These are phyloP conservation scores for Clarireedia sp. DNA, from an alignment of 2,329 filamentous ascomycete species.

Conservation along the genomic window DNA sequence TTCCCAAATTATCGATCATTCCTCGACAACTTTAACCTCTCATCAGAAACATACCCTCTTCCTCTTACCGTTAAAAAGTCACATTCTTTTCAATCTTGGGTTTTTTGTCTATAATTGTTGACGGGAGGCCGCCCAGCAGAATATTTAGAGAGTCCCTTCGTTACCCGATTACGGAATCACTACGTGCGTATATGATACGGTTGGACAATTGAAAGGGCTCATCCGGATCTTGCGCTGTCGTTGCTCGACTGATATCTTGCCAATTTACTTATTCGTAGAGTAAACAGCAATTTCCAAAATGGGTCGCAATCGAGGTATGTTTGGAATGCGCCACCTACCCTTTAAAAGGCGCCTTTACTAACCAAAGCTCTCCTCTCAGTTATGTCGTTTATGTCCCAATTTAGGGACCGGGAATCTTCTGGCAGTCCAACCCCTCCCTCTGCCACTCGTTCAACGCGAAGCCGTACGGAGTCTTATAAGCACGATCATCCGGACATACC, in stretches of 20 bases:
- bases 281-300: conserved; percentile 21
- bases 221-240: conserved; percentile 21
- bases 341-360: not conserved
- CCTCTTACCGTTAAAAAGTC: not conserved
- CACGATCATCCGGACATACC: conserved; percentile 10
- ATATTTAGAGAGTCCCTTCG: not conserved
- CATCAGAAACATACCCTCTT: not conserved
- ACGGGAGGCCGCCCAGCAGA: not conserved
- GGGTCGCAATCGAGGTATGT: conserved; percentile 30
- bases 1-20: conserved; percentile 4
- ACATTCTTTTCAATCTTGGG: conserved; percentile 1
- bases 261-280: not conserved
- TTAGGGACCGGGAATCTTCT: conserved; percentile 38
- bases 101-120: not conserved
- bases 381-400: conserved; percentile 80
- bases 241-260: not conserved
- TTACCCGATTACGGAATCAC: not conserved
- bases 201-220: conserved; percentile 4
- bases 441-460: conserved; percentile 16
- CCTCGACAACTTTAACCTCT: not conserved
- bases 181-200: conserved; percentile 12
- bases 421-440: conserved; percentile 27
- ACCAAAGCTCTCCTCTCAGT: conserved; percentile 43
- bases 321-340: conserved; percentile 1
- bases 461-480: conserved; percentile 16